Base-by-base conservation (phyloP, 1,284 basidiomycete genomes). In the Cryptococcus neoformans region DNA sequence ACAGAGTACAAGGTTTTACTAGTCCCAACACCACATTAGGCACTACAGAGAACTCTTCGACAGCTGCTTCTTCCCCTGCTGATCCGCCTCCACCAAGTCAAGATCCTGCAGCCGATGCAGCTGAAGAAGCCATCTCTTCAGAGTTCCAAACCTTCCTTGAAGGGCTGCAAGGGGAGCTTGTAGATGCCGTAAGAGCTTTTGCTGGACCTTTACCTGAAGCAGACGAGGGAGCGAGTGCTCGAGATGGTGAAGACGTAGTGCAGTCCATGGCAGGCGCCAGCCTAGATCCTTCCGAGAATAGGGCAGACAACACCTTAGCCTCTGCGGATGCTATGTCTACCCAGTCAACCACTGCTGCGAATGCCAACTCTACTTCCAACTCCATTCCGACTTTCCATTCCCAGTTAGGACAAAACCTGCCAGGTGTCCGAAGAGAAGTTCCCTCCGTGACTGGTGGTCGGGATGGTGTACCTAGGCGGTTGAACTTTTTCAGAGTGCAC, bases 401-500 rank as follows among this genome's bases (percentile, higher is more conserved):
- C 48, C 73, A 74, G 52, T 49, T 58, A 0, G 67, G 67, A 1
- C 73, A 74, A 56, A 70, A 66, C 54, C 46, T 59, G 4, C 63
- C 65, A 1, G 44, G 54, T 8, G 49, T 52, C 39, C 2, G 36
- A 36, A 5, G 47, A 11, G n/a, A 10, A 11, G 40, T n/a, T 41
- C 10, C 39, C n/a, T 41, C 40, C n/a, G 68, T 73, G 14, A 58
- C 62, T 0, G 69, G 67, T 6, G 69, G 68, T 10, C 42, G 44
- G 1, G 63, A 70, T 14, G 69, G 69, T 40, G 48, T 55, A 6
- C 69, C 73, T 0, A 63, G 72, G 9, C 62, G 68, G n/a, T 66
- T 77, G 52, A 77, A 76, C 63, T 76, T 77, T 55, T 77, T 77
- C 73, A 67, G 75, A n/a, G 74, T 73, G 6, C 74, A 75, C 53